Conservation (phyloP, 2,329 filamentous ascomycete genomes). For the Cladosporium colombiae region DNA sequence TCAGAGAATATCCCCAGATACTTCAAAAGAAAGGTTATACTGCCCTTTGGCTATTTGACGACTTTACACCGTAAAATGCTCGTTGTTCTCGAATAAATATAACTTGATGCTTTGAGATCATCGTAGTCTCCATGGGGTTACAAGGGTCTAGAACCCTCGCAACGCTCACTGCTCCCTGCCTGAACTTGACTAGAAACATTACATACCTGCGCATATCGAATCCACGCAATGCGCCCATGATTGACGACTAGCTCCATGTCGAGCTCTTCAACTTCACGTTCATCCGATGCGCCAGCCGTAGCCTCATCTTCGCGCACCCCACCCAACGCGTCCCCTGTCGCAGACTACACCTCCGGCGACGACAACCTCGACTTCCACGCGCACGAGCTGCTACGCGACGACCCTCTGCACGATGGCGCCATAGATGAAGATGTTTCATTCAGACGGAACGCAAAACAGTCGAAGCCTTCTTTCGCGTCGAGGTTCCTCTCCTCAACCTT, state of each 20-base stretch:
- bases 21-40: neutral
- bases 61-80: neutral
- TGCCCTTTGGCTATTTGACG: neutral
- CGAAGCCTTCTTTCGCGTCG: conserved; percentile 42
- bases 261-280: conserved; percentile 35
- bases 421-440: conserved; percentile 56
- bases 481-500: conserved; percentile 48
- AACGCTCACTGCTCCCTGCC: neutral
- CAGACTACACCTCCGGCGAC: conserved; percentile 40
- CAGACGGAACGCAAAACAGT: conserved; percentile 65
- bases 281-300: conserved; percentile 41
- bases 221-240: conserved; percentile 12
- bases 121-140: neutral
- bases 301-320: conserved; percentile 48
- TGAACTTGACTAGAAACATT: neutral
- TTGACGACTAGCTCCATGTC: conserved; percentile 36
- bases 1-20: neutral
- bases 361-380: conserved; percentile 46
- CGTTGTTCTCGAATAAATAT: neutral
- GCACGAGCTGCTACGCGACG: conserved; percentile 44
- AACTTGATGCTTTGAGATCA: neutral
- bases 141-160: neutral
- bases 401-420: conserved; percentile 27
- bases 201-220: neutral
- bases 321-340: conserved; percentile 29